Evolutionary conservation across 1,284 basidiomycete species (phyloP), one percentile per base, ranked within the genome.

Genomic region (Naganishia cerealis): DNA sequence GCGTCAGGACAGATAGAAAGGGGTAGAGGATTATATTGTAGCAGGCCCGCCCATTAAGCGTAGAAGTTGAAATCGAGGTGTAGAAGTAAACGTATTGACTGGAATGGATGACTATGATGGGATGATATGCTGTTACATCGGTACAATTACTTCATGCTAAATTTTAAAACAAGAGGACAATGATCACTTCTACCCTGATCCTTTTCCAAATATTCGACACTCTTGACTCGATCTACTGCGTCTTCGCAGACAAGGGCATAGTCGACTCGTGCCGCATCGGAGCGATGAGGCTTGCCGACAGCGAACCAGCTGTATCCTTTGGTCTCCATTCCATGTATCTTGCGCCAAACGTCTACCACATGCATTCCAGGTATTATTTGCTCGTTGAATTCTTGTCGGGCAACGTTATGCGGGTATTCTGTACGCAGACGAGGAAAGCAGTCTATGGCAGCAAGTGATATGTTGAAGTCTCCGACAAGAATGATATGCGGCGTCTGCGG

Each of bases 391-490:
- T 72, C 67, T 50, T 66, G 67, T 39, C 71, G 48, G 18, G 71
- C 71, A 21, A 61, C 12, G 13, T 58, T 55, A 66, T 71, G 71
- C 16, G 71, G 70, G 39, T 63, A 65, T 56, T 72, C 70, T 13
- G 62, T 72, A 36, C 71, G 38, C 62, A 72, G 48, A 21, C 71
- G 69, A 18, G 71, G 71, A 50, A 62, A 70, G 40, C 71, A 72
- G 57, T 72, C 71, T 29, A 43, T 26, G 42, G 36, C 50, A 21
- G 71, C 56, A 3, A 62, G 67, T 21, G 63, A 66, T 36, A 72
- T 72, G 48, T 72, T 72, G 67, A 71, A 72, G 43, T 72, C 71
- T 40, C 71, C 71, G 24, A 71, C 50, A 29, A 69, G 56, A 38
- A 69, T 50, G 39, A 69, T 38, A 21, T 58, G 43, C 9, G 63